Base-by-base conservation (phyloP, 495 filamentous ascomycete species). In the Antarctomyces pellizariae region DNA sequence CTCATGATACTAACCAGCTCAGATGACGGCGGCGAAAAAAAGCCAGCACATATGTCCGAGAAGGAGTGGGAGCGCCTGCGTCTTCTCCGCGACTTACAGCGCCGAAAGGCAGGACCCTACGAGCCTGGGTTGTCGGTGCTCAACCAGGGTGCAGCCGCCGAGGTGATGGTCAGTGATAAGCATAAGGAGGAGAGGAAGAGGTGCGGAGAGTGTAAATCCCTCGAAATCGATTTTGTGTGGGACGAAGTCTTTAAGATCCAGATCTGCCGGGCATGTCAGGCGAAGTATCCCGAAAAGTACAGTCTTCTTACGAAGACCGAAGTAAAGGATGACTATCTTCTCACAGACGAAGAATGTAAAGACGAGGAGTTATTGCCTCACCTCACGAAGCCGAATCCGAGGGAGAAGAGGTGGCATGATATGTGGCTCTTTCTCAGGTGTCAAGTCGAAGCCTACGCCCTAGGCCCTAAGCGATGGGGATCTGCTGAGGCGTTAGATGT, bases 391-490 rank as follows among this genome's bases (percentile, higher is more conserved):
- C 86, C 89, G 3, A 97, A 97, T 42, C 86, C 86, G 11, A 84
- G 93, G 45, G 92, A 91, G 43, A 66, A 71, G 0, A 80, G 82
- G 18, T 97, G 79, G 78, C 83, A 92, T 41, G 78, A 86, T 52
- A 95, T 97, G 86, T 86, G 86, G 75, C 65, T 97, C 0, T 97
- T 75, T 43, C 56, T 97, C 5, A 71, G 89, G 0, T 93, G 69
- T 32, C 89, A 97, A 42, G 72, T 97, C 1, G 86, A 97, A 39
- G 76, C 75, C 25, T 91, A 90, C 41, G 86, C 79, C 1, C 74
- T 92, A 39, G 67, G 59, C 0, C 44, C 57, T 5, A 78, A 75
- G 43, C 75, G 74, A 42, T 95, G 86, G 86, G 86, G 84, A 0
- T 75, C 71, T 0, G 42, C 71, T 0, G 82, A 86, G 36, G 71